These are phyloP conservation scores for Tetrahymena elliotti DNA, from an alignment of 73 alveolate species.

Conservation along the genomic window DNA sequence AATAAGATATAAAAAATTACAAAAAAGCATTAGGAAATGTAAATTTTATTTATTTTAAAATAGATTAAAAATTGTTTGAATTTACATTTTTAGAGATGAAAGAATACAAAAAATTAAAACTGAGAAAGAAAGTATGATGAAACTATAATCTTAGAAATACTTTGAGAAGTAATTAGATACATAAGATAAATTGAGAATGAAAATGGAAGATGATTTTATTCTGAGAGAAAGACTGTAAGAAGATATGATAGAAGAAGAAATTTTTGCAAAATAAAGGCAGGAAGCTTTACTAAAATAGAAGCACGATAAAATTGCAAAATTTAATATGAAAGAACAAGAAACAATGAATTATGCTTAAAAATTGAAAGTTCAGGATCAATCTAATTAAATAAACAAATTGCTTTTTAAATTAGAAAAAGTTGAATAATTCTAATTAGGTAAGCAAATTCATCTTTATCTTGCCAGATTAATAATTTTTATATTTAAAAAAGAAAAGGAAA, in stretches of 20 bases:
- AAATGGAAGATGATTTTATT: not conserved
- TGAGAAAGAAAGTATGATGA: not conserved
- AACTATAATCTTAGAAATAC: not conserved
- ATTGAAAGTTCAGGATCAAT: not conserved
- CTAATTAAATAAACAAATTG: not conserved
- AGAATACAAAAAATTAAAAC: not conserved
- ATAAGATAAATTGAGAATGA: not conserved
- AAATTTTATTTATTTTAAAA: not conserved
- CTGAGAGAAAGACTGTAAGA: not conserved
- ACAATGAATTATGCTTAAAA: not conserved
- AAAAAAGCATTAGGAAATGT: not conserved
- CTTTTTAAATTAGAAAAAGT: not conserved
- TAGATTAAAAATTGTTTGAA: not conserved
- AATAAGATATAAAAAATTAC: not conserved
- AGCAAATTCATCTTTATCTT: not conserved
- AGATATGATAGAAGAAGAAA: not conserved
- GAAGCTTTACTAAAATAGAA: not conserved
- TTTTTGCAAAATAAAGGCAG: not conserved
- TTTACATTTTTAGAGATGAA: not conserved
- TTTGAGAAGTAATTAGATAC: not conserved
- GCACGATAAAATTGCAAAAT: not conserved
- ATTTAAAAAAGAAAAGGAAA: not conserved
- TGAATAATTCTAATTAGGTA: not conserved
- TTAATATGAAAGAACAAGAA: not conserved
- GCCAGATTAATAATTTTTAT: not conserved